phyloP scores from a whole-genome alignment of 495 filamentous ascomycete genomes.

The Hypoxylon subgilvum region DNA sequence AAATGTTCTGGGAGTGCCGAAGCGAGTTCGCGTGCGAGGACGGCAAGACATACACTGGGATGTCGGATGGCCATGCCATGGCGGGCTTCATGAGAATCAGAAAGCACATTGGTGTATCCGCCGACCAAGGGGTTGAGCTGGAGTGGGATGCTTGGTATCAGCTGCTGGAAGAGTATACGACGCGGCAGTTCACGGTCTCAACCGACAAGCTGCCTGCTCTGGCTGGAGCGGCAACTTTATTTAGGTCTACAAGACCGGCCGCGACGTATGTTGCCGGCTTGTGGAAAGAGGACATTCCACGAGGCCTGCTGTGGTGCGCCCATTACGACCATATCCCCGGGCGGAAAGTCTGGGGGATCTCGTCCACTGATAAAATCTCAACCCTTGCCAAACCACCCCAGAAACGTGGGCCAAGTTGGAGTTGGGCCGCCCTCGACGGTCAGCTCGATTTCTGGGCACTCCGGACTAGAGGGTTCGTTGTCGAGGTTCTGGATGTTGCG shows the following conservation, averaged over 20 bases:
- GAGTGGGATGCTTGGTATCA: constrained; percentile 29
- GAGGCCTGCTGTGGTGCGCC: constrained; percentile 35
- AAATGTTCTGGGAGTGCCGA: constrained; percentile 35
- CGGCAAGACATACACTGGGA: constrained; percentile 2
- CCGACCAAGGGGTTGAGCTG: constrained; percentile 2
- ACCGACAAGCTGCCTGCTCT: constrained; percentile 40
- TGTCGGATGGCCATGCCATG: constrained; percentile 12
- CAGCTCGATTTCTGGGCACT: constrained; percentile 28
- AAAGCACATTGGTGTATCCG: constrained; percentile 17
- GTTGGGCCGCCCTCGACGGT: constrained; percentile 37
- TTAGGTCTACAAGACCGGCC: constrained; percentile 14
- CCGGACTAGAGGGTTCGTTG: constrained; percentile 4
- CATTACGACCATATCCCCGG: constrained; percentile 24
- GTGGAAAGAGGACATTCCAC: constrained; percentile 34
- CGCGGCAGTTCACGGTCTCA: constrained; percentile 21
- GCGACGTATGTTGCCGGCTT: constrained; percentile 38
- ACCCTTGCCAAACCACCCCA: constrained; percentile 3
- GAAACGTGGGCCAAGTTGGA: constrained; percentile 40
- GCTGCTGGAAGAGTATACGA: constrained; percentile 35
- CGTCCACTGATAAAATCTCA: constrained; percentile 5
- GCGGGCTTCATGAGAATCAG: constrained; percentile 18
- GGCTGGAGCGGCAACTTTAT: constrained; percentile 29
- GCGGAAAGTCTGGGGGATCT: constrained; percentile 24
- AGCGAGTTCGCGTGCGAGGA: constrained; percentile 23
- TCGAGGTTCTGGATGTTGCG: constrained; percentile 17